Evolutionary conservation across 2,329 filamentous ascomycete genomes (phyloP), one percentile per base, ranked within the genome.

Genomic region (Chaetothyriales sp.): DNA sequence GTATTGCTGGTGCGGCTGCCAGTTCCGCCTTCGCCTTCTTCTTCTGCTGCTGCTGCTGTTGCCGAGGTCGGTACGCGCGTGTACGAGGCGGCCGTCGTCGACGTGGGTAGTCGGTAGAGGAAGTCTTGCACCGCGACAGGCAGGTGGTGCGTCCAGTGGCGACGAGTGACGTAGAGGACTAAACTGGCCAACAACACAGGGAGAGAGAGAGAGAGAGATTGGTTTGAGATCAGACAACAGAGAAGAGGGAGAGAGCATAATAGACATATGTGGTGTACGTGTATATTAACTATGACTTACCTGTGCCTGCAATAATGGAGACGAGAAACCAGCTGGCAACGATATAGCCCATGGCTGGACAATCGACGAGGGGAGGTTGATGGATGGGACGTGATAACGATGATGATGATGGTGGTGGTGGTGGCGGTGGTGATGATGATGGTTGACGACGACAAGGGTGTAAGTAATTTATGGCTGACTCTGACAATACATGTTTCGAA

Each of bases 81-180:
- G 72, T 96, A 95, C 32, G n/a, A n/a, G n/a, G n/a, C n/a, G n/a
- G 64, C 83, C 81, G 55, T 76, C 73, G 47, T 76, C 73, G 45
- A 36, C 18, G 28, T 39, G 10, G 32, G 32, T 39, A 39, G 12
- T 15, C 32, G 32, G 43, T 53, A 51, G 26, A 81, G 73, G 46
- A 51, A 44, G 43, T 60, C 58, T 51, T 60, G 58, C 18, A 59
- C 39, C 6, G 55, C 52, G 15, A 50, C 46, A 51, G 83, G 80
- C 46, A 94, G 68, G 58, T 78, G 72, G 51, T 78, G 81, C 44
- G 83, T 70, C 92, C 92, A 96, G 69, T 74, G 75, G 51, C 75
- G 67, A 59, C 90, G 86, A 51, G 85, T 90, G 59, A 92, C 71
- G 75, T 88, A 95, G 61, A 92, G 80, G 52, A 73, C 78, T 85